phyloP scores from a whole-genome alignment of 305 asterid species.

The Solanum hybrid region DNA sequence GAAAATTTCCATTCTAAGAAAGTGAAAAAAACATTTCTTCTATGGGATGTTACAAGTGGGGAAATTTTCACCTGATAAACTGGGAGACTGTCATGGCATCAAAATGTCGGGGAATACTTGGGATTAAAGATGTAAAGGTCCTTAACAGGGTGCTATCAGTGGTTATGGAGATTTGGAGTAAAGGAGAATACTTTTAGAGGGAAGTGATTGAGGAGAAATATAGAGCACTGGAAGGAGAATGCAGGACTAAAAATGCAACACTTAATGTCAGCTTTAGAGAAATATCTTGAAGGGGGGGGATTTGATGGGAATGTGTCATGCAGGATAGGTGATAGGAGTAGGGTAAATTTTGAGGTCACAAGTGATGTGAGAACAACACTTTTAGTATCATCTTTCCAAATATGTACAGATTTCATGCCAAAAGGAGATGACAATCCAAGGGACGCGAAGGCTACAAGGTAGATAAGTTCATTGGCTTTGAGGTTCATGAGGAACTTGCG shows the following conservation, averaged over 20 bases:
- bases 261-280: background rate
- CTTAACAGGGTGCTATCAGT: background rate
- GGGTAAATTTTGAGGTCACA: background rate
- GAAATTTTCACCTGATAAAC: background rate
- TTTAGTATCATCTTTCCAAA: background rate
- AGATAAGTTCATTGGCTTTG: background rate
- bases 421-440: background rate
- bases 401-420: background rate
- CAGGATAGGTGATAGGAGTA: background rate
- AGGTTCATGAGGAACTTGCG: background rate
- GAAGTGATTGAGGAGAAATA: background rate
- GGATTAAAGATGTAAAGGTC: background rate
- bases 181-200: background rate
- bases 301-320: background rate
- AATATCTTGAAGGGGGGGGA: background rate
- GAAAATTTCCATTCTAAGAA: background rate
- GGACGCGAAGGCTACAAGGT: background rate
- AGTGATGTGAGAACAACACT: background rate
- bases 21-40: background rate
- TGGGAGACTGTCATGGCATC: background rate
- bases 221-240: background rate
- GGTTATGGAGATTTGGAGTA: background rate
- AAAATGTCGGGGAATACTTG: background rate
- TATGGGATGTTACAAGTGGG: background rate
- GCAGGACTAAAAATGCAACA: background rate